Evolutionary conservation across 148 eudicot genomes (phyloP), one percentile per base, ranked within the genome.

Genomic region (Rhododendron henanense): DNA sequence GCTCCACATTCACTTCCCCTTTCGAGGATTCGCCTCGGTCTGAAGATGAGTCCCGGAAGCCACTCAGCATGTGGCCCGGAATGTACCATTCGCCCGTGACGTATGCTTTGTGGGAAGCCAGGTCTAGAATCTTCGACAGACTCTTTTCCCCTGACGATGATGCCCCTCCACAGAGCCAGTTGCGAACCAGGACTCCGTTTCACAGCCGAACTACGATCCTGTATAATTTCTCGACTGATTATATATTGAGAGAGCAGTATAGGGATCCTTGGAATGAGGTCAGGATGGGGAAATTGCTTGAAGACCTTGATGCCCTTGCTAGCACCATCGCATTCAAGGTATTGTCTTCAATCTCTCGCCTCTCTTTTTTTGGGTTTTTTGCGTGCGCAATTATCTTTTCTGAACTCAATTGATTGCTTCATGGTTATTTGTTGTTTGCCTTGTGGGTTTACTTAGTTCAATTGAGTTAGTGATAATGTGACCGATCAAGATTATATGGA

Each of bases 81-180:
- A 97, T 97, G 99, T 97, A 97, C 87, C 98, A 95, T 88, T 95
- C 98, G 3, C 99, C 99, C 0, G 98, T 97, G 11, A 95, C 99
- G 19, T 92, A 90, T 76, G 98, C 99, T 23, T 87, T 95, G 21
- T 97, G 99, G 98, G 99, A 97, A 81, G 91, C 98, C 0, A 90
- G 98, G 88, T 90, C 94, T 11, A 92, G 87, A 41, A 92, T 93
- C 53, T 95, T 95, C 83, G 96, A 97, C 84, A 91, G 91, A 33
- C 91, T 97, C 69, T 55, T 19, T 92, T 93, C 75, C 83, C 94
- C 92, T n/a, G 91, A 93, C 7, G 84, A 80, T 67, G 93, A 94
- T 86, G 94, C 94, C 6, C 98, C 99, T 3, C 98, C 98, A 2
- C 98, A 93, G 80, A 92, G 92, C 45, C 88, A 92, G 78, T 85